phyloP scores from a whole-genome alignment of 768 basidiomycete genomes.

The Coprinopsis sp. region DNA sequence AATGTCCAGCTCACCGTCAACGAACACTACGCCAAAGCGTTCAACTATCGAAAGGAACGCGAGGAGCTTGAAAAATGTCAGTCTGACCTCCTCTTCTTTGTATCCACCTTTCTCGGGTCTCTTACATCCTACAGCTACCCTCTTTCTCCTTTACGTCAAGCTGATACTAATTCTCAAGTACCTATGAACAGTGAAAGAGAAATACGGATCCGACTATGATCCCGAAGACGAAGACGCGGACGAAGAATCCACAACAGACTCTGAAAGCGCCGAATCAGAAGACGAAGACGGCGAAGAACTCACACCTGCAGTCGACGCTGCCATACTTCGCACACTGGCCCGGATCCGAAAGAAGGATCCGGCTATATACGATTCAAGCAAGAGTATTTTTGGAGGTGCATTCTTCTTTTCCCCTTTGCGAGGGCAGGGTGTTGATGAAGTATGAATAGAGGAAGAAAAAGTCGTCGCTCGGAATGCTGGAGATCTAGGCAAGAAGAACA shows the following conservation, averaged over 20 bases:
- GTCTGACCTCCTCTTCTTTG: conserved; percentile 23
- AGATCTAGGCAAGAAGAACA: conserved; percentile 23
- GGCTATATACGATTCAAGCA: conserved; percentile 69
- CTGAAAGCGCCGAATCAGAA: conserved; percentile 77
- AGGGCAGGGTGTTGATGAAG: background rate
- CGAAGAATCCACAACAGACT: conserved; percentile 51
- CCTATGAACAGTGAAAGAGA: conserved; percentile 66
- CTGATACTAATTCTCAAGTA: conserved; percentile 3
- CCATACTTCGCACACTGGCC: conserved; percentile 86
- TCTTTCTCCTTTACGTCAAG: background rate
- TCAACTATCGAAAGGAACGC: conserved; percentile 75
- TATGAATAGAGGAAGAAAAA: conserved; percentile 57
- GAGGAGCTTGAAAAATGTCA: conserved; percentile 77
- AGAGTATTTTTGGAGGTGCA: conserved; percentile 75
- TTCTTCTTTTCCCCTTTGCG: background rate
- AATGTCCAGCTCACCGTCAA: conserved; percentile 28
- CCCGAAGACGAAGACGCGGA: conserved; percentile 48
- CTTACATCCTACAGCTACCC: too few relatives aligned
- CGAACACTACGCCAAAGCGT: conserved; percentile 63
- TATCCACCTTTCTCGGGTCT: too few relatives aligned
- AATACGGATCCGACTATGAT: conserved; percentile 78
- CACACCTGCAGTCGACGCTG: conserved; percentile 89
- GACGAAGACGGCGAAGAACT: conserved; percentile 95
- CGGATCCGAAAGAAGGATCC: conserved; percentile 82
- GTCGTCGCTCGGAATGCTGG: conserved; percentile 28